A percentile compares a stretch with the other conserved stretches of the same genome.
Evolutionary conservation across 1,284 basidiomycete species (phyloP).

Genomic region (Tausonia pullulans): DNA sequence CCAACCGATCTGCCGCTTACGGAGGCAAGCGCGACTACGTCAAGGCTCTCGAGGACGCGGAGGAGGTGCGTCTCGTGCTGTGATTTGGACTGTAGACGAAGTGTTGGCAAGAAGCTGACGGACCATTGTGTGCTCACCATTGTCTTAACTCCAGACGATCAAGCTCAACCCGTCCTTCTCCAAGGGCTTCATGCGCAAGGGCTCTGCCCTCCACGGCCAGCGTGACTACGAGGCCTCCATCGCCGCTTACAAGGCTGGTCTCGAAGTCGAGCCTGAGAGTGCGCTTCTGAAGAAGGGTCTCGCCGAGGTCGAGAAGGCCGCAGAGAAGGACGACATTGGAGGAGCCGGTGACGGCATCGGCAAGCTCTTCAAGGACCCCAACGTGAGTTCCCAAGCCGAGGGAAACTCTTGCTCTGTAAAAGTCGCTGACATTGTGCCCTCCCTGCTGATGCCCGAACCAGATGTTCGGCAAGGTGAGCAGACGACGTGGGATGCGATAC

Average conservation of each 20-base stretch:
- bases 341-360: constrained; percentile 49
- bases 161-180: constrained; percentile 70
- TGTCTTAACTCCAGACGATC: constrained; percentile 39
- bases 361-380: constrained; percentile 76
- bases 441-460: not conserved
- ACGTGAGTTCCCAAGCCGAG: constrained; percentile 48
- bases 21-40: constrained; percentile 68
- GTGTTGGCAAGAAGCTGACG: not conserved
- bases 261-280: constrained; percentile 65
- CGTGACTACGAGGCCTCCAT: constrained; percentile 72
- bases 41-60: constrained; percentile 76
- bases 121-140: not conserved
- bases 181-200: constrained; percentile 87
- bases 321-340: constrained; percentile 31
- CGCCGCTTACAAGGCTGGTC: constrained; percentile 62
- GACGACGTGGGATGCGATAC: too few species aligned
- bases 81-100: not conserved
- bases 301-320: constrained; percentile 68
- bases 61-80: constrained; percentile 50
- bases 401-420: too few species aligned
- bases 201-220: constrained; percentile 84
- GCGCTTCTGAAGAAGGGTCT: constrained; percentile 75
- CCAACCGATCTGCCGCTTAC: constrained; percentile 84
- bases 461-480: constrained; percentile 8
- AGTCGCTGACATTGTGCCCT: too few species aligned